Base-by-base conservation (phyloP, 192 early-diverging fungal species). In the Coemansia brasiliensis region DNA sequence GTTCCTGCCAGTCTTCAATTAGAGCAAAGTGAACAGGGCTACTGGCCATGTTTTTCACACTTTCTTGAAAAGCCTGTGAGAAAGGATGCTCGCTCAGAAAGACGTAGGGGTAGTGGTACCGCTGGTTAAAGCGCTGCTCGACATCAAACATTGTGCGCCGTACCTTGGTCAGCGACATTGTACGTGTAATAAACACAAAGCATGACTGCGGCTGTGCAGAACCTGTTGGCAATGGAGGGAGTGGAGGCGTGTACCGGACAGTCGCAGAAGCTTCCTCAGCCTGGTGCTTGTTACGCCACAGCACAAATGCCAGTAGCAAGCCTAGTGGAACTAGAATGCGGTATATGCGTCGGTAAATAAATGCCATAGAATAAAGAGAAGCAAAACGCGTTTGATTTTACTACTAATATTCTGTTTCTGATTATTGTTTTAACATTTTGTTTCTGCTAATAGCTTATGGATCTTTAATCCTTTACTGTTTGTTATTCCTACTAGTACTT, bases 21-120 rank as follows among this genome's bases (percentile, higher is more conserved):
- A 45, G 20, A 0, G 61, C 72, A 57, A 74, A 74, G n/a, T 70
- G 55, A 16, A 82, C 82, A 2, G 3, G 0, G 22, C 25, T 45
- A 29, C 56, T 54, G 39, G 49, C 53, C 60, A 59, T 55, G 1
- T 35, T 21, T 0, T 48, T 52, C 1, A 83, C 67, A 0, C 57
- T 56, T 10, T 35, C 32, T 25, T 80, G 63, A 59, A 90, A 90
- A 32, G 71, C 65, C 10, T 74, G 69, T 4, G 84, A 64, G 52
- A 90, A 87, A 0, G 72, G 81, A n/a, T 67, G 67, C 18, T 90
- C 83, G 72, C 89, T 87, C 27, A 90, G 65, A 67, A 90, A 86
- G 25, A 90, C 85, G 69, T 87, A 88, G 2, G 86, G 88, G 62
- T 90, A 90, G 18, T 71, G 25, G 67, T 79, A 86, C n/a, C 83